phyloP scores from a whole-genome alignment of 192 early-diverging fungal genomes.

The Paraglomus brasilianum region DNA sequence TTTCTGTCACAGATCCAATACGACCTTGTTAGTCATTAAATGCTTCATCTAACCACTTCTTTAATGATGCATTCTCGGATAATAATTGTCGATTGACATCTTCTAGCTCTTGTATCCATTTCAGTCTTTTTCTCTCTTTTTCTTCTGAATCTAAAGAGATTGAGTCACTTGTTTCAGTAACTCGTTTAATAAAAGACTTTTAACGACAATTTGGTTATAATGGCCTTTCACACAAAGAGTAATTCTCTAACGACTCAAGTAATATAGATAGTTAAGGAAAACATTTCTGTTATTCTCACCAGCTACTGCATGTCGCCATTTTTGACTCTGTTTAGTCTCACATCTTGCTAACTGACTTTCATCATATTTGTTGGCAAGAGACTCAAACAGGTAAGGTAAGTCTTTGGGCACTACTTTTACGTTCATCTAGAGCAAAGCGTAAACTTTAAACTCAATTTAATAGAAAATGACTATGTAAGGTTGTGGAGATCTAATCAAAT shows the following conservation, averaged over 20 bases:
- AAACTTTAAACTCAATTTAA: too few species aligned
- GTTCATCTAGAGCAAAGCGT: too few species aligned
- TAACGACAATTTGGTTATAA: slow-evolving; percentile 12
- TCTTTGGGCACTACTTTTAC: background rate
- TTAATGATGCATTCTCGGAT: slow-evolving; percentile 6
- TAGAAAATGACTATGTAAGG: too few species aligned
- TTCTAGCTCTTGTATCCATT: background rate
- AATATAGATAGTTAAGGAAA: slow-evolving; percentile 21
- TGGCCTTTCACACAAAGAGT: slow-evolving; percentile 16
- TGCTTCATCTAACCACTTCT: background rate
- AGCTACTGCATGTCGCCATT: slow-evolving; percentile 12
- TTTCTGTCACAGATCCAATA: background rate
- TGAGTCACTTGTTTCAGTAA: background rate
- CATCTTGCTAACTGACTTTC: background rate
- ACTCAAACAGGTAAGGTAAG: background rate
- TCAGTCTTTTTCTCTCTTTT: slow-evolving; percentile 19
- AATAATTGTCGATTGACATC: background rate
- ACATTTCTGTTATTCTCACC: slow-evolving; percentile 1
- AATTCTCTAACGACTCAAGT: slow-evolving; percentile 10
- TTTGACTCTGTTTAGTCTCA: background rate
- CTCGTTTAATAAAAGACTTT: background rate
- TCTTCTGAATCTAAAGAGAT: slow-evolving; percentile 17
- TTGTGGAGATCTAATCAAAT: too few species aligned
- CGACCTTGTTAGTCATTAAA: slow-evolving; percentile 9
- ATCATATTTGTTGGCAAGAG: slow-evolving; percentile 15